phyloP scores from a whole-genome alignment of 768 basidiomycete species.

The Suillus clintonianus region DNA sequence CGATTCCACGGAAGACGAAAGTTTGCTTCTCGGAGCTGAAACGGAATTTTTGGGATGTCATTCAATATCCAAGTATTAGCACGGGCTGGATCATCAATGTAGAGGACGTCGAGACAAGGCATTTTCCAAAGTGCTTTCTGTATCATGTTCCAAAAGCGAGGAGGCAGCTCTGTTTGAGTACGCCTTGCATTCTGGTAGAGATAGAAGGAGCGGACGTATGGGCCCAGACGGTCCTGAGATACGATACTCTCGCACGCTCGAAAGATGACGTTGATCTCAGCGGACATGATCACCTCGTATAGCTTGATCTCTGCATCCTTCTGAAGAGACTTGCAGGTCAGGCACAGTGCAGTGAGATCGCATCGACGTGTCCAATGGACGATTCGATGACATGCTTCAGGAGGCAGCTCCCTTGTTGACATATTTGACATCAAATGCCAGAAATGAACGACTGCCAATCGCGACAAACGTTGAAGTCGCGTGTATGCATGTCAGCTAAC shows the following conservation, averaged over 20 bases:
- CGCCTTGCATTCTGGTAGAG: conserved; percentile 39
- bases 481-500: neutral
- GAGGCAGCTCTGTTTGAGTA: conserved; percentile 19
- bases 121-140: conserved; percentile 45
- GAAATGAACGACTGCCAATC: conserved; percentile 4
- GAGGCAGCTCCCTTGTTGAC: conserved; percentile 32
- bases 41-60: conserved; percentile 37
- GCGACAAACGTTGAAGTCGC: conserved; percentile 5
- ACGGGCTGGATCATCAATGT: conserved; percentile 41
- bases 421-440: conserved; percentile 15
- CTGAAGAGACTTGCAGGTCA: conserved; percentile 49
- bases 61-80: conserved; percentile 49
- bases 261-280: conserved; percentile 36
- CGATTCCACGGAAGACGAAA: conserved; percentile 53
- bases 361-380: conserved; percentile 34
- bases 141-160: conserved; percentile 46
- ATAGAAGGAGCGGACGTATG: conserved; percentile 45
- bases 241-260: conserved; percentile 42
- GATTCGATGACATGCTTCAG: conserved; percentile 46
- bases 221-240: conserved; percentile 36
- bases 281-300: conserved; percentile 44
- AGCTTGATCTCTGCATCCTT: conserved; percentile 47
- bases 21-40: conserved; percentile 50
- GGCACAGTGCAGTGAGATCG: conserved; percentile 46
- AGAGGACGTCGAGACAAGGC: conserved; percentile 45